Conservation (phyloP, 495 filamentous ascomycete genomes). For the Penicillium pancosmium region DNA sequence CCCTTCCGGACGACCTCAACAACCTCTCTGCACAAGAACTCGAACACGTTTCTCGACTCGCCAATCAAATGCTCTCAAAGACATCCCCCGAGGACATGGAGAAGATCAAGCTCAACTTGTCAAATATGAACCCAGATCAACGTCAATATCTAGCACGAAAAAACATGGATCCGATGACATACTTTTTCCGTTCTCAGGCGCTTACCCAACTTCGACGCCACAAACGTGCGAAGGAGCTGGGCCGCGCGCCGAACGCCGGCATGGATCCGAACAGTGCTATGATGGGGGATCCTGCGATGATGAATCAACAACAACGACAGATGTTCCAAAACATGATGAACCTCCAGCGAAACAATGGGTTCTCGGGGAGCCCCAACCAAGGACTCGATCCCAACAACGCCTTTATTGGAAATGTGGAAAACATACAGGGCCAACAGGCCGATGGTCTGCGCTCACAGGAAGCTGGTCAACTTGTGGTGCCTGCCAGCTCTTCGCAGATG, state of each 20-base stretch:
- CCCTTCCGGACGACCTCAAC: conserved; percentile 42
- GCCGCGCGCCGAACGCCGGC: conserved; percentile 31
- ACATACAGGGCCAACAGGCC: conserved; percentile 62
- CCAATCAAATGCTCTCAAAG: conserved; percentile 42
- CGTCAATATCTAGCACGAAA: conserved; percentile 42
- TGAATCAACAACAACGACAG: conserved; percentile 49
- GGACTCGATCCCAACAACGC: conserved; percentile 47
- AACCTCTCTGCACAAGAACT: conserved; percentile 44
- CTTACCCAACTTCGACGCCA: conserved; percentile 39
- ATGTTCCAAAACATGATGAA: conserved; percentile 49
- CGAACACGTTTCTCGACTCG: conserved; percentile 46
- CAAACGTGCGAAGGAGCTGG: conserved; percentile 39
- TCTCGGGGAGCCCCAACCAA: conserved; percentile 40
- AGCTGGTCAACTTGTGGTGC: conserved; percentile 67
- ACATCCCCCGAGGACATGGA: conserved; percentile 47
- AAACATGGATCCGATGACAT: conserved; percentile 50
- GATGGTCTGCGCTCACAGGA: conserved; percentile 65
- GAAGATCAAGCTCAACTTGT: conserved; percentile 45
- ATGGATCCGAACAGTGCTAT: conserved; percentile 38
- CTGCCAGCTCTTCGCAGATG: conserved; percentile 59
- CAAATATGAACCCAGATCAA: conserved; percentile 50
- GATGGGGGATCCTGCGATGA: conserved; percentile 40
- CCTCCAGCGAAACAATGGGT: conserved; percentile 43
- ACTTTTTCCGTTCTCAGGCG: conserved; percentile 54
- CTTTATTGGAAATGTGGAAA: conserved; percentile 56